Evolutionary conservation across 768 basidiomycete genomes (phyloP), one percentile per base, ranked within the genome.

Genomic region (Suillus americanus): DNA sequence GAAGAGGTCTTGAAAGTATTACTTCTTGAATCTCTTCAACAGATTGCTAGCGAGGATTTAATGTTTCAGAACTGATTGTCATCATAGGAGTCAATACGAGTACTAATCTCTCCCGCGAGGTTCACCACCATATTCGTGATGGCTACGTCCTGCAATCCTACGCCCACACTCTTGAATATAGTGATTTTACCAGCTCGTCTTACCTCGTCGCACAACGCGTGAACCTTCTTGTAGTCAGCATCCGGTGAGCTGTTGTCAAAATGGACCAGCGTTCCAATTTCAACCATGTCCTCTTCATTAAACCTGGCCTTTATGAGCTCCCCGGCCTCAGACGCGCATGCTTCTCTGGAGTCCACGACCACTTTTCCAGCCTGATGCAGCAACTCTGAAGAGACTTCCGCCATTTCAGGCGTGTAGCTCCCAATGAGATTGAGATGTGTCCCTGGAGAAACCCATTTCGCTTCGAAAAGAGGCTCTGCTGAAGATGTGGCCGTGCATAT

Each of bases 81-180:
- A 13, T 87, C 86, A 69, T 85, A 88, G 61, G 77, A 70, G 10
- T 70, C 65, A 25, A 92, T 76, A 0, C 69, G 62, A 0, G 78
- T 85, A 9, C 93, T 91, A 70, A 82, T 75, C 61, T 78, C 71
- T 68, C 86, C 78, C 2, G 94, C 93, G 60, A 80, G 81, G 5
- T 83, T 76, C 2, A 94, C 83, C 1, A 94, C 85, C 3, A 89
- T 84, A 62, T 77, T 81, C 12, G 92, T 87, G 64, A 96, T 92
- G 0, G 89, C 91, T 5, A 92, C 91, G 68, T 97, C 95, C 70
- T 96, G 94, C n/a, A 92, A 76, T 1, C 91, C 92, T 7, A 95
- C 76, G 2, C 95, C 94, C 6, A 96, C 95, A 0, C 90, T 91
- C 77, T 95, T 96, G 83, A 94, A 95, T 35, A 96, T 81, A 1